A percentile compares a stretch with the other conserved stretches of the same genome.
Evolutionary conservation across 768 basidiomycete genomes (phyloP).

Genomic region (Leccinum pellstonianum): DNA sequence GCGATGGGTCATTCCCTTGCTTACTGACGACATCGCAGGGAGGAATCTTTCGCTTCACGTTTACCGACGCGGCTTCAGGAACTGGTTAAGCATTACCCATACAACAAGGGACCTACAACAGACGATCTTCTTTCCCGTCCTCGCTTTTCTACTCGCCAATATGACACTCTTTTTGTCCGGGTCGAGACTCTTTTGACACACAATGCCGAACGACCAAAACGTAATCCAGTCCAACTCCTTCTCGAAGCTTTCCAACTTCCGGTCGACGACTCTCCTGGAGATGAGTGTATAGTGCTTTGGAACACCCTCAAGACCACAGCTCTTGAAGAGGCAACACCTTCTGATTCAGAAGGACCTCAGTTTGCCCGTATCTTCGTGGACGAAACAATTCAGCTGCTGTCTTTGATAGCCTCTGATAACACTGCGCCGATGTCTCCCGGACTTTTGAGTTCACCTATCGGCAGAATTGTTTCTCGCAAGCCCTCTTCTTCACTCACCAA

Average conservation of each 20-base stretch:
- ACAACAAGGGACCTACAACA: conserved; percentile 35
- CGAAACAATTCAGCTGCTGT: conserved; percentile 56
- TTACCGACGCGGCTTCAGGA: conserved; percentile 72
- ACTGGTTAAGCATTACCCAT: conserved; percentile 70
- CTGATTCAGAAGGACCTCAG: conserved; percentile 34
- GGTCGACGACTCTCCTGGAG: conserved; percentile 32
- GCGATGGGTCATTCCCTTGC: not conserved
- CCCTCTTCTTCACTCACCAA: conserved; percentile 33
- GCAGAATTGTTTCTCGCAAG: conserved; percentile 29
- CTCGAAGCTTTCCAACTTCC: conserved; percentile 56
- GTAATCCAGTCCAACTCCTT: conserved; percentile 59
- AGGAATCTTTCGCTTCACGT: conserved; percentile 52
- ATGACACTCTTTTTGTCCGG: conserved; percentile 66
- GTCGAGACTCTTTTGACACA: conserved; percentile 54
- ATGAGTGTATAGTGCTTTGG: conserved; percentile 50
- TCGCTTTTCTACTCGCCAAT: conserved; percentile 62
- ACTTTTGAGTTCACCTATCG: conserved; percentile 36
- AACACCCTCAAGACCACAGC: conserved; percentile 47
- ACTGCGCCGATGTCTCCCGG: conserved; percentile 30
- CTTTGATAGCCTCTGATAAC: conserved; percentile 48
- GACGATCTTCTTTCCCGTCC: conserved; percentile 57
- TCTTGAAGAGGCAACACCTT: conserved; percentile 28
- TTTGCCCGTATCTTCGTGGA: conserved; percentile 62
- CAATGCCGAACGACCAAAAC: conserved; percentile 35
- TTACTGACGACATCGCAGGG: conserved; percentile 38